Base-by-base conservation (phyloP, 768 basidiomycete species). In the Amanita muscaria region DNA sequence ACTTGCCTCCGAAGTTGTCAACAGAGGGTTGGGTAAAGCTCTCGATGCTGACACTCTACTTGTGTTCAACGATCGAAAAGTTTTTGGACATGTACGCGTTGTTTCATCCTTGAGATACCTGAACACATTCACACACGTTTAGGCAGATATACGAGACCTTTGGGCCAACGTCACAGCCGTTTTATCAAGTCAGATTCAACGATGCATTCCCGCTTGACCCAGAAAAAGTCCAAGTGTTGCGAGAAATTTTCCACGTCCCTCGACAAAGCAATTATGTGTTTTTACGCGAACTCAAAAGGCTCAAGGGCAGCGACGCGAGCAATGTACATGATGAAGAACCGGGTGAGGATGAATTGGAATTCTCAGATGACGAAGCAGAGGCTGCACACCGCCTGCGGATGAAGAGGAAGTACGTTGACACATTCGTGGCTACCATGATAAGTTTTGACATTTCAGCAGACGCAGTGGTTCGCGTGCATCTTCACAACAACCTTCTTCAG, bases 251-350 rank as follows among this genome's bases (percentile, higher is more conserved):
- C 62, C 90, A 93, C 61, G 76, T 90, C 27, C 84, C 88, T 1
- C 67, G 71, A 31, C 78, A 78, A 32, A 92, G 91, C 61, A 73
- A 76, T 33, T 93, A 92, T 57, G 83, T 97, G 41, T 91, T 88
- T 59, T 72, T 91, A 35, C 69, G 73, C 29, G 76, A 81, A 36
- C 72, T 97, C 36, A 74, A 76, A 48, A 70, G 65, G 14, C 59
- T 78, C 49, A 92, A 82, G 57, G 94, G 93, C 32, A 91, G 88
- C 51, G 94, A 98, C 53, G 94, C 94, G 16, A 90, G 87, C 56
- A 98, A 97, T 57, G 71, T 91, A 8, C 79, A 91, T 52, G 94
- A 98, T 57, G 94, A 98, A 62, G 94, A 98, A 59, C 83, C 88
- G 2, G 86, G 70, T 1, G 91, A 88, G 15, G 77, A 89, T 44